These are phyloP conservation scores for Exsudoporus frostii DNA, from an alignment of 768 basidiomycete genomes.

Conservation along the genomic window DNA sequence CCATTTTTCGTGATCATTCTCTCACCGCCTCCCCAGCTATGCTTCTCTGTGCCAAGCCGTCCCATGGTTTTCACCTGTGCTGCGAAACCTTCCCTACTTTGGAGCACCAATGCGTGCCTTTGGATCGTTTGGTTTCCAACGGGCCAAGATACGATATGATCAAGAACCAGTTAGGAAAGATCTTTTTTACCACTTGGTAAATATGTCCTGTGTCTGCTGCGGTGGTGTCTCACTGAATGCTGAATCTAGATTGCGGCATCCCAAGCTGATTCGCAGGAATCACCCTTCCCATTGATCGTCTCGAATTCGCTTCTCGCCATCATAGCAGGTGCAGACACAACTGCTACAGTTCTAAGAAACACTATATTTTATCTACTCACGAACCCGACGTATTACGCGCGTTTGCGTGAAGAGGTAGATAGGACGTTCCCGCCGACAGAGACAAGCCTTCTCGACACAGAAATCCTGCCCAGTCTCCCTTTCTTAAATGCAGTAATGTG, in stretches of 20 bases:
- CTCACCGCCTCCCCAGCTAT: slow-evolving; percentile 14
- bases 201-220: neutral
- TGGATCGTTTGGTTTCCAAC: slow-evolving; percentile 27
- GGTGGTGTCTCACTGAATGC: neutral
- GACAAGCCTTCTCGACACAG: slow-evolving; percentile 12
- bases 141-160: slow-evolving; percentile 21
- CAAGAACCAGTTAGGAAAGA: slow-evolving; percentile 22
- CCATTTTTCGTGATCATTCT: neutral
- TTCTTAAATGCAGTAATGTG: slow-evolving; percentile 35
- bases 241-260: slow-evolving; percentile 26
- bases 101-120: slow-evolving; percentile 27
- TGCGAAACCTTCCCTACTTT: slow-evolving; percentile 30
- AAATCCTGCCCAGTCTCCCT: slow-evolving; percentile 28
- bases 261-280: slow-evolving; percentile 23
- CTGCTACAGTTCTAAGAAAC: slow-evolving; percentile 37
- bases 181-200: slow-evolving; percentile 45
- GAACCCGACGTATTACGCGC: slow-evolving; percentile 35
- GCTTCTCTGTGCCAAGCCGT: slow-evolving; percentile 11
- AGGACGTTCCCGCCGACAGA: slow-evolving; percentile 17
- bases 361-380: slow-evolving; percentile 39
- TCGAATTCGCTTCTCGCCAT: slow-evolving; percentile 39
- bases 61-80: slow-evolving; percentile 26
- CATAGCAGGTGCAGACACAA: slow-evolving; percentile 51
- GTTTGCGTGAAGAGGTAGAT: slow-evolving; percentile 43
- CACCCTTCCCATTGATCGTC: slow-evolving; percentile 29